A percentile compares a stretch with the other conserved stretches of the same genome.
These are phyloP conservation scores for Aspergillus jensenii DNA, from an alignment of 2,329 filamentous ascomycete genomes.

Conservation along the genomic window DNA sequence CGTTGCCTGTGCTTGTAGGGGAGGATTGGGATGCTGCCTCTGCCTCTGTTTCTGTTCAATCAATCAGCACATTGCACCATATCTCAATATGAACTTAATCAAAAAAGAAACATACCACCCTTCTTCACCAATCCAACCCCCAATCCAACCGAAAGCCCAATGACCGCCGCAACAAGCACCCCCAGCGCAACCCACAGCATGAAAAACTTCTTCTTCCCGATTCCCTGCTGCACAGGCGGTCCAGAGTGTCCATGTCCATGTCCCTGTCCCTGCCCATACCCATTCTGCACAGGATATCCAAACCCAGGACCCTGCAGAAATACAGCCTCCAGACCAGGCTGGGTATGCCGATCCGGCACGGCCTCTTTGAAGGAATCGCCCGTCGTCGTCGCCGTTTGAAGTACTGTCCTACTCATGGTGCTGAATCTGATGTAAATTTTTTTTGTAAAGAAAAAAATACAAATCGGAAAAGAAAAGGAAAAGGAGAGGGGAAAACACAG, in stretches of 20 bases:
- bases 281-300: not conserved
- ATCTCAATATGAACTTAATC: not conserved
- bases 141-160: not conserved
- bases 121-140: not conserved
- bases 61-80: not conserved
- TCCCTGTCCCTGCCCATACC: not conserved
- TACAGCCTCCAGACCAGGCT: constrained; percentile 2
- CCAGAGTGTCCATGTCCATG: not conserved
- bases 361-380: constrained; percentile 7
- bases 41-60: not conserved
- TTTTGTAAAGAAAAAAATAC: too few species aligned
- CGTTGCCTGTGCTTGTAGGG: too few species aligned
- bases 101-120: not conserved
- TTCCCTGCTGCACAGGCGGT: not conserved
- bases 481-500: not conserved
- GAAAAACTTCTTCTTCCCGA: not conserved
- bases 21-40: not conserved
- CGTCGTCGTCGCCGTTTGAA: not conserved
- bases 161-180: not conserved
- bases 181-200: not conserved
- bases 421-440: too few species aligned
- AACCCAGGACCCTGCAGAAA: not conserved
- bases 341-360: not conserved
- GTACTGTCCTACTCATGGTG: not conserved
- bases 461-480: not conserved